These are phyloP conservation scores for Chlorella sp. DNA, from an alignment of 139 green algal genomes.

Conservation along the genomic window DNA sequence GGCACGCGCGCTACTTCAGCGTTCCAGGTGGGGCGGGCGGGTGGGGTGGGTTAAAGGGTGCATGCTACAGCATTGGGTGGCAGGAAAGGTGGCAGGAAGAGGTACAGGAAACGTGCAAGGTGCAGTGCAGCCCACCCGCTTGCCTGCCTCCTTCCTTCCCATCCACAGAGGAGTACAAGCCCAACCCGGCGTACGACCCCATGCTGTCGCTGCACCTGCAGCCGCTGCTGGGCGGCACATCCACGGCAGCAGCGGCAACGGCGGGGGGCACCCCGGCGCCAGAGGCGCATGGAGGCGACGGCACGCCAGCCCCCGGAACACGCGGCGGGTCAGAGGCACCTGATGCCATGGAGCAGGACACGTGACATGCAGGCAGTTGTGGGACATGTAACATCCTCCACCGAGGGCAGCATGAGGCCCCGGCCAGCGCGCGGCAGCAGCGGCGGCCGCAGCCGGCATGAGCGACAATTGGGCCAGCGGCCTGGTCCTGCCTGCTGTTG, in stretches of 20 bases:
- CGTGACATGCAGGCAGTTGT: background rate
- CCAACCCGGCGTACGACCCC: conserved; percentile 18
- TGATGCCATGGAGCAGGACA: conserved; percentile 2
- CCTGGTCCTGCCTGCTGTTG: no score
- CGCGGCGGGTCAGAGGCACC: background rate
- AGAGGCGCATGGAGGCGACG: background rate
- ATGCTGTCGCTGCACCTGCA: conserved; percentile 13
- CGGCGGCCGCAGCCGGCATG: no score
- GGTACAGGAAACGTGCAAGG: no score
- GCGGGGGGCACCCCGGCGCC: background rate
- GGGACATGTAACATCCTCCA: no score
- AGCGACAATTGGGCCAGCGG: no score
- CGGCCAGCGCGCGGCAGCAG: no score
- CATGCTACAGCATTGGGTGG: no score
- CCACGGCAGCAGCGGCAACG: background rate
- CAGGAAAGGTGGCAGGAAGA: no score
- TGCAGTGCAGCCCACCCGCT: no score
- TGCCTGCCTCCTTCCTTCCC: no score
- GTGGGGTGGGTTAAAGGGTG: no score
- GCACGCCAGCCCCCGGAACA: background rate
- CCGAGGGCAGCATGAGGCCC: no score
- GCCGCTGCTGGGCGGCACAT: background rate
- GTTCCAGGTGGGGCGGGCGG: background rate
- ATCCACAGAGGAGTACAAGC: conserved; percentile 32
- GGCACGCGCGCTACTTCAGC: conserved; percentile 33